These are phyloP conservation scores for Ustilago crameri DNA, from an alignment of 1,284 basidiomycete genomes.

Conservation along the genomic window DNA sequence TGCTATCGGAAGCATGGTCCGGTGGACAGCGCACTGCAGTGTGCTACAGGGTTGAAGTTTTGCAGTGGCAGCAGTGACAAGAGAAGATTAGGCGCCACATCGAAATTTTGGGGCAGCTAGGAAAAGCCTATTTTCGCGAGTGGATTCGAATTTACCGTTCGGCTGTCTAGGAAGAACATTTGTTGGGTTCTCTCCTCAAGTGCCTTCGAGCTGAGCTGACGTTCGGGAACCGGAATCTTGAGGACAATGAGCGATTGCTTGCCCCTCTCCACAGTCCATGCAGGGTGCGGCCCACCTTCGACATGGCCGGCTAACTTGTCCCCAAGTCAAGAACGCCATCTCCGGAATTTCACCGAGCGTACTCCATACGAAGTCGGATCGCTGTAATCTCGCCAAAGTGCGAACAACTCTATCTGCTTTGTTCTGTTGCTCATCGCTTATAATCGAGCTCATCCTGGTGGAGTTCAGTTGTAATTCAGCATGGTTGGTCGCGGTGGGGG, in stretches of 20 bases:
- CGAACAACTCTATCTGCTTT: too few relatives aligned
- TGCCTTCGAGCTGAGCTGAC: background rate
- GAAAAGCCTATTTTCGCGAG: background rate
- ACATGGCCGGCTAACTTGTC: background rate
- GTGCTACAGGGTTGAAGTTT: background rate
- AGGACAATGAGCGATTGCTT: background rate
- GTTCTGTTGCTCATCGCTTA: background rate
- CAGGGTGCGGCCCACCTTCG: constrained; percentile 1
- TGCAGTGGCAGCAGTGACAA: too few relatives aligned
- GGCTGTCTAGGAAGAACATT: background rate
- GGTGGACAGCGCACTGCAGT: too few relatives aligned
- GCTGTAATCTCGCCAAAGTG: constrained; percentile 1
- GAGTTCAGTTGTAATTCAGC: too few relatives aligned
- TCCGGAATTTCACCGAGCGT: constrained; percentile 33
- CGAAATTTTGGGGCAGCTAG: constrained; percentile 2
- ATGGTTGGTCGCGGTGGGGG: too few relatives aligned
- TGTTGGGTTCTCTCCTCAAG: background rate
- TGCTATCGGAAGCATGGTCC: too few relatives aligned
- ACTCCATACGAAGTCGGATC: constrained; percentile 1
- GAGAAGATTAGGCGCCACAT: background rate
- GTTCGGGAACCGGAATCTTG: too few relatives aligned
- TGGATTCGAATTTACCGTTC: too few relatives aligned
- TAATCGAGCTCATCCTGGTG: too few relatives aligned
- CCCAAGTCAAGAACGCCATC: constrained; percentile 7
- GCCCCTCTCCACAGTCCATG: background rate